Evolutionary conservation across 2,329 filamentous ascomycete genomes (phyloP), one percentile per base, ranked within the genome.

Genomic region (Moelleriella libera): DNA sequence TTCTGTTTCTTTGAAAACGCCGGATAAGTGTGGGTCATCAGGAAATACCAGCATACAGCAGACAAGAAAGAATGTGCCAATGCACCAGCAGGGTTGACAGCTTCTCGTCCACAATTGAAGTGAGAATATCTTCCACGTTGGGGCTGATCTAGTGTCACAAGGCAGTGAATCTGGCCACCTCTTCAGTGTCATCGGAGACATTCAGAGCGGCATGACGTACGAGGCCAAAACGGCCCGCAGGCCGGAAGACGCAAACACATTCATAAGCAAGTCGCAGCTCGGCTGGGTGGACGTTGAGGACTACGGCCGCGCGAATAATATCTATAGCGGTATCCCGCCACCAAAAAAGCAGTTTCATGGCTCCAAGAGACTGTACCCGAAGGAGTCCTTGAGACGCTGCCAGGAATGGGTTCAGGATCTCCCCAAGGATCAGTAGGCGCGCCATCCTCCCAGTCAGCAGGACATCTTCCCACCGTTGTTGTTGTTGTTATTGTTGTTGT

Each of bases 261-360:
- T 53, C 41, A 14, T 48, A 11, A 43, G 39, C 4, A 49, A 41
- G 14, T 43, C 44, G 10, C 41, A 44, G 3, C 44, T 60, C 14
- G 57, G 57, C 29, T 55, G 43, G 37, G 51, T 60, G 11, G 40
- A 49, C 7, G 44, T 50, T 9, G 48, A 40, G 2, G 53, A 57
- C 45, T 55, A 57, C 43, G 30, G 48, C 29, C 50, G 48, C 30
- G 49, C 61, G 37, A 30, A 53, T 41, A 41, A 44, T 11, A 48
- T 57, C 37, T 59, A 57, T 47, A 43, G 52, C 39, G 44, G 11
- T 4, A 51, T 59, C 3, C 51, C 52, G 31, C 50, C 55, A 39
- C 58, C 59, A 8, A 55, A 56, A 47, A 63, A 62, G 50, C 58
- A 62, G 45, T 63, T 60, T 41, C 44, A 61, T 3, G 56, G 58